These are phyloP conservation scores for Kentomonas sorsogonicus DNA, from an alignment of 208 protist genomes.

Conservation along the genomic window DNA sequence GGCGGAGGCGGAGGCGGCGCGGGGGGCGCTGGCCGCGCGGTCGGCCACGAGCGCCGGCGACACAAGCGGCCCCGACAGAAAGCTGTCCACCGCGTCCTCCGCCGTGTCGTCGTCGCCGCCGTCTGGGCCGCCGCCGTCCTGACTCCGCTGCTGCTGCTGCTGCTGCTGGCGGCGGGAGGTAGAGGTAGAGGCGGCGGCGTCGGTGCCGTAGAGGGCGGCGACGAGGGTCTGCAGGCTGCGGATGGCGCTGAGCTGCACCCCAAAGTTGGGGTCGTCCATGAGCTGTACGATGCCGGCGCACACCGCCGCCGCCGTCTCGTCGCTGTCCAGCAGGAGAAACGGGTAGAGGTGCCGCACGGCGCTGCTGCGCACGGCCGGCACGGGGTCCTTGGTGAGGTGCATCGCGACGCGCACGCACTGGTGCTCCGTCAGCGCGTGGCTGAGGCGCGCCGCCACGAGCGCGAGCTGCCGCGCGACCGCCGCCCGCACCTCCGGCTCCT, in stretches of 20 bases:
- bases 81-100: too few species aligned
- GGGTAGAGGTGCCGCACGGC: constrained; percentile 39
- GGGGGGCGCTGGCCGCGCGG: too few species aligned
- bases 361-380: constrained; percentile 44
- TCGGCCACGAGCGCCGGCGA: too few species aligned
- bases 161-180: neutral
- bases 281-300: constrained; percentile 27
- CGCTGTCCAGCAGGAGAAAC: constrained; percentile 31
- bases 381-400: constrained; percentile 43
- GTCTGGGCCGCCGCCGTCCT: neutral
- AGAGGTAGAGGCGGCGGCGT: constrained; percentile 17
- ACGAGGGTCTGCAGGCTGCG: constrained; percentile 30
- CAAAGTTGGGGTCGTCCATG: constrained; percentile 38
- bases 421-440: constrained; percentile 19
- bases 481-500: constrained; percentile 61
- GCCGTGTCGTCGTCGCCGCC: neutral
- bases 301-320: constrained; percentile 27
- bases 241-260: constrained; percentile 42
- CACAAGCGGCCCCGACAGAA: too few species aligned
- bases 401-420: constrained; percentile 26
- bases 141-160: neutral
- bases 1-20: too few species aligned
- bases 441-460: constrained; percentile 22
- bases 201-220: constrained; percentile 15
- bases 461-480: constrained; percentile 58